Conservation (phyloP, 352 stramenopile species). For the Phytopythium montanum region DNA sequence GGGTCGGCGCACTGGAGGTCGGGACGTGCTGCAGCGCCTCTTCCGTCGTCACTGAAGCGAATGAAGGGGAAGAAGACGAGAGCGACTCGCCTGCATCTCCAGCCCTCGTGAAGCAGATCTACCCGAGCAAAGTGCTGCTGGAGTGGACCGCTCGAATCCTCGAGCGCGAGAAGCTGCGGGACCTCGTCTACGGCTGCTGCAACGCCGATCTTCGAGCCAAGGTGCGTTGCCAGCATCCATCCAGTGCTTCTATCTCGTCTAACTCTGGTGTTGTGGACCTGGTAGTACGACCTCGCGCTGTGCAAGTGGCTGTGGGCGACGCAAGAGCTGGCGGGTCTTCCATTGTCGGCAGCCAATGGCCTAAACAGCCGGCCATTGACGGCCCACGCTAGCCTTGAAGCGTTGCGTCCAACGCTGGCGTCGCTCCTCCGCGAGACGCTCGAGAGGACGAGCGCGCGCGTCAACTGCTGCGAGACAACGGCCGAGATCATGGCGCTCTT, state of each 20-base stretch:
- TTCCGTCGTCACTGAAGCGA: neutral
- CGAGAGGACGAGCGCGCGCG: constrained; percentile 32
- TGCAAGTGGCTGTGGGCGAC: constrained; percentile 80
- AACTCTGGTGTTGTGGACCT: neutral
- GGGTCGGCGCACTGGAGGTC: constrained; percentile 55
- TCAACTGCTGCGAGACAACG: constrained; percentile 52
- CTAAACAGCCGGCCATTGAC: constrained; percentile 10
- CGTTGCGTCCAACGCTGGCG: constrained; percentile 36
- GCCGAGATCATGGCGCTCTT: constrained; percentile 72
- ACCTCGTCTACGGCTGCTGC: constrained; percentile 39
- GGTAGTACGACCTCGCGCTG: constrained; percentile 62
- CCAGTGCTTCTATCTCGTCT: neutral
- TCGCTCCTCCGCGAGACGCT: constrained; percentile 46
- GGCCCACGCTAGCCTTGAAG: constrained; percentile 33
- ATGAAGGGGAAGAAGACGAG: constrained; percentile 11
- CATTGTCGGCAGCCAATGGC: constrained; percentile 6
- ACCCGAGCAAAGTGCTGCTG: constrained; percentile 43
- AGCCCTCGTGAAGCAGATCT: constrained; percentile 39
- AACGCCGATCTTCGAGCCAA: constrained; percentile 53
- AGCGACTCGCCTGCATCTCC: constrained; percentile 3
- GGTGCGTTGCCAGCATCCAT: constrained; percentile 18
- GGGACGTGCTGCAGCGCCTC: constrained; percentile 37
- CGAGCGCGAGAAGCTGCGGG: constrained; percentile 33
- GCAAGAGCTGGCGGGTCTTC: constrained; percentile 13
- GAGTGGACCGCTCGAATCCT: constrained; percentile 47